Evolutionary conservation across 495 filamentous ascomycete genomes (phyloP).

Genomic region (Penicillium turbatum): DNA sequence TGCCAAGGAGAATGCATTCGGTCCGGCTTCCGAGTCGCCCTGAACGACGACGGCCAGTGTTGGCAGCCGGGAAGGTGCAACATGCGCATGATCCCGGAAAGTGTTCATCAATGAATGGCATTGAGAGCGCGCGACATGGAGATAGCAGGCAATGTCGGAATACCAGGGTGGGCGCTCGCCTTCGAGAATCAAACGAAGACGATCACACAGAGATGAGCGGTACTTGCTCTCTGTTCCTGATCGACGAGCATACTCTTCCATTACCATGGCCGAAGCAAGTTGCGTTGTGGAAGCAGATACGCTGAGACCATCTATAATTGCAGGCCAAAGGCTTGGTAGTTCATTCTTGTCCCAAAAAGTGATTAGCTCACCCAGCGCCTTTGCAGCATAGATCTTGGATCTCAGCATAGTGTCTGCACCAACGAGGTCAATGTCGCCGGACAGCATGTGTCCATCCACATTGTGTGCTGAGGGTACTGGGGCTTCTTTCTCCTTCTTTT

Average conservation of each 20-base stretch:
- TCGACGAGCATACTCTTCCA: slow-evolving; percentile 76
- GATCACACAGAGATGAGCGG: slow-evolving; percentile 50
- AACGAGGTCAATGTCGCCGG: slow-evolving; percentile 91
- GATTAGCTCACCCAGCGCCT: slow-evolving; percentile 64
- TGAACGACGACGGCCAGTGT: slow-evolving; percentile 83
- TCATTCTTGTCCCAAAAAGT: slow-evolving; percentile 43
- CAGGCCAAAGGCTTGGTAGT: slow-evolving; percentile 39
- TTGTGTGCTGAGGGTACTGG: slow-evolving; percentile 69
- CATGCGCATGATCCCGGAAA: slow-evolving; percentile 81
- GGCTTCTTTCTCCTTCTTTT: slow-evolving; percentile 79
- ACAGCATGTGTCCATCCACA: slow-evolving; percentile 96
- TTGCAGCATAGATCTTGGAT: slow-evolving; percentile 80
- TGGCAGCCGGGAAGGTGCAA: slow-evolving; percentile 67
- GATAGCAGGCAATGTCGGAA: slow-evolving; percentile 79
- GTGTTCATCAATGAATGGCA: slow-evolving; percentile 83
- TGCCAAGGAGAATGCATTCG: slow-evolving; percentile 80
- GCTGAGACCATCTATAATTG: slow-evolving; percentile 58
- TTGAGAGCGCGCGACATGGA: slow-evolving; percentile 82
- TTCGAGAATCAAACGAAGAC: slow-evolving; percentile 70
- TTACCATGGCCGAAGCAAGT: slow-evolving; percentile 72
- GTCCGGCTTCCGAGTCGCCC: slow-evolving; percentile 83
- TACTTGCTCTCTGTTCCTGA: slow-evolving; percentile 42
- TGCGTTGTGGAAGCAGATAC: slow-evolving; percentile 80
- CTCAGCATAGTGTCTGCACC: slow-evolving; percentile 82
- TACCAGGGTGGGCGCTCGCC: slow-evolving; percentile 75